These are phyloP conservation scores for Aureobasidium musti DNA, from an alignment of 2,329 filamentous ascomycete species.

Conservation along the genomic window DNA sequence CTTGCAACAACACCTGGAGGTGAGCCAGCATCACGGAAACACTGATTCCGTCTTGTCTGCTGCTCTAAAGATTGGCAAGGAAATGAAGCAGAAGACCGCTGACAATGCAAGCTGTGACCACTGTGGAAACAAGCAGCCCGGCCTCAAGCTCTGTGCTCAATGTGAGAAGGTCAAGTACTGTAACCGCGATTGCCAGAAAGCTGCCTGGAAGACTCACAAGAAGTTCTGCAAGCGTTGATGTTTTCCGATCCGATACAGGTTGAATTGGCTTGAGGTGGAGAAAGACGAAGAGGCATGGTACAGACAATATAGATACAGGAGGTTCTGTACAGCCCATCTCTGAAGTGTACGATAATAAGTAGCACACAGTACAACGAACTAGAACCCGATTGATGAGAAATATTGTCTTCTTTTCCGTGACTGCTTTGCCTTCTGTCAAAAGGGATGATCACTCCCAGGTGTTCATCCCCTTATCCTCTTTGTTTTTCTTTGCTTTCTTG, in stretches of 20 bases:
- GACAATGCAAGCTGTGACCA: not conserved
- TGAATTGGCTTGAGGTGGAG: not conserved
- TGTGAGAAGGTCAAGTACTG: conserved; percentile 42
- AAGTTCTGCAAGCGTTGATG: conserved; percentile 29
- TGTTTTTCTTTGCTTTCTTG: too few relatives aligned
- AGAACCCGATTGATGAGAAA: too few relatives aligned
- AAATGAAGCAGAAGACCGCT: not conserved
- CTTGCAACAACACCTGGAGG: not conserved
- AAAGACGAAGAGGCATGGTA: not conserved
- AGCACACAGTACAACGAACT: too few relatives aligned
- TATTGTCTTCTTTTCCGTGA: too few relatives aligned
- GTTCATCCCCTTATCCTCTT: too few relatives aligned
- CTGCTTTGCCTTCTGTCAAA: too few relatives aligned
- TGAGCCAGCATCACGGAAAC: not conserved
- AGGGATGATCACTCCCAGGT: too few relatives aligned
- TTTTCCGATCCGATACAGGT: not conserved
- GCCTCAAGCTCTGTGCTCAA: conserved; percentile 35
- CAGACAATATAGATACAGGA: too few relatives aligned
- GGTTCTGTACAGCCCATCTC: too few relatives aligned
- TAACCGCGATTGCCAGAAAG: conserved; percentile 40
- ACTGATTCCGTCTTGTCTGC: not conserved
- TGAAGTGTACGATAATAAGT: too few relatives aligned
- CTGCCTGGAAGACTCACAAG: conserved; percentile 43
- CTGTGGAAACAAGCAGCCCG: conserved; percentile 7
- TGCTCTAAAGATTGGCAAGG: not conserved